Conservation (phyloP, 176 grass and related monocot species). For the Thalia dealbata region DNA sequence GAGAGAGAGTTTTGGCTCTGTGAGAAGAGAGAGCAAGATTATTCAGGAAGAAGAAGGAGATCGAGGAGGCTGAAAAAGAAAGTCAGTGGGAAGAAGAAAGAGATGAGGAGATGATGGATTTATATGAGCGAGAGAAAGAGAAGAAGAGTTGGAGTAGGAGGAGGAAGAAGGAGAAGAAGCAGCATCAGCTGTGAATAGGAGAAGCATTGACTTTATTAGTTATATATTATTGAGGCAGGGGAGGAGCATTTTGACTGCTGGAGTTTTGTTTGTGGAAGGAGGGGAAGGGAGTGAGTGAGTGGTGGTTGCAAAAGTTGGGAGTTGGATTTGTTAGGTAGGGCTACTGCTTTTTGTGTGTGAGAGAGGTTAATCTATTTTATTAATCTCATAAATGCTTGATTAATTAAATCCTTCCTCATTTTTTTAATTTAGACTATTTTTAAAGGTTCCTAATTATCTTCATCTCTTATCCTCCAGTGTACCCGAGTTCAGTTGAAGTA, state of each 20-base stretch:
- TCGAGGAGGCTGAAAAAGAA: no score
- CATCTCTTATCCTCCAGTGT: no score
- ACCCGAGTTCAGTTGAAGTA: no score
- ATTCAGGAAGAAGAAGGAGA: neutral
- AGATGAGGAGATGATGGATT: neutral
- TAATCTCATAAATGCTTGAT: neutral
- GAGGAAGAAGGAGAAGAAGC: neutral
- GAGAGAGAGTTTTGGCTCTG: neutral
- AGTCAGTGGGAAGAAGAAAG: no score
- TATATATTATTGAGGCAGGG: neutral
- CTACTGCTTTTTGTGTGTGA: neutral
- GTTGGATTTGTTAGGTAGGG: conserved; percentile 17
- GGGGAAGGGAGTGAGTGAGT: neutral
- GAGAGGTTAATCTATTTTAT: neutral
- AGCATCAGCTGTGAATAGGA: neutral
- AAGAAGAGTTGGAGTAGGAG: neutral
- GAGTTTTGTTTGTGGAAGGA: neutral
- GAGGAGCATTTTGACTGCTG: conserved; percentile 4
- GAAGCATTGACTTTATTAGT: conserved; percentile 7
- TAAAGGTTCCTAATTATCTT: no score
- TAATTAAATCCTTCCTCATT: no score
- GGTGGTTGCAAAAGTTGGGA: neutral
- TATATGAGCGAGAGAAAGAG: conserved; percentile 6
- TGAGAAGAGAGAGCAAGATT: neutral
- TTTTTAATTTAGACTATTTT: no score